Base-by-base conservation (phyloP, 306 rosid species). In the Morella rubra region DNA sequence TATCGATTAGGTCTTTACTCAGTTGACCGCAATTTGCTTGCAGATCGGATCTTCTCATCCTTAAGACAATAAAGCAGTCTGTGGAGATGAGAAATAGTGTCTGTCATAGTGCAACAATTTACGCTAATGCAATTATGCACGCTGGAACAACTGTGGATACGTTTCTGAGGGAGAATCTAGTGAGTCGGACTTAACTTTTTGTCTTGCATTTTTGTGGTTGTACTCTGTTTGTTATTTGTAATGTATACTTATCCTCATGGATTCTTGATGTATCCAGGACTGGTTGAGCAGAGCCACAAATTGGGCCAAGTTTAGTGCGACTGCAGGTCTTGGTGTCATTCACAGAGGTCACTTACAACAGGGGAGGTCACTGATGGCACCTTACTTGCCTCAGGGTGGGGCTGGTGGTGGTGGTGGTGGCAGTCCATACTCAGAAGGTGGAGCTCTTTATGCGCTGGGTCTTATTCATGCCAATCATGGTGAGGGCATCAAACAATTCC, bases 251-350 rank as follows among this genome's bases (percentile, higher is more conserved):
- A 77, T 65, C 22, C 22, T 68, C 65, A 27, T 53, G 42, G 5
- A 51, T 44, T 77, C 62, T 32, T 77, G 56, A 50, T 84, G 73
- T 81, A 69, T 52, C 54, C 86, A 95, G 97, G 98, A 92, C 75
- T 95, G 97, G 97, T 79, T 95, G 85, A 95, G 98, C 92, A 90
- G 98, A 82, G 98, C 98, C 42, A 95, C 96, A 73, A 95, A 95
- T 79, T 95, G 98, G 98, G 98, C 97, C 5, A 95, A 95, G 74
- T 95, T 95, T 82, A 95, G 98, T 80, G 98, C 98, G 50, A 92
- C 97, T 2, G 98, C 97, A 18, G 98, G 98, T 64, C 90, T 95
- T 37, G 98, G 98, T 84, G 98, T 95, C 62, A 95, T 95, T 74
- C 98, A 95, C 69, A 86, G 97, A 78, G 98, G 98, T 60, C 98